These are phyloP conservation scores for Aspergillus piperis DNA, from an alignment of 2,329 filamentous ascomycete genomes.

Conservation along the genomic window DNA sequence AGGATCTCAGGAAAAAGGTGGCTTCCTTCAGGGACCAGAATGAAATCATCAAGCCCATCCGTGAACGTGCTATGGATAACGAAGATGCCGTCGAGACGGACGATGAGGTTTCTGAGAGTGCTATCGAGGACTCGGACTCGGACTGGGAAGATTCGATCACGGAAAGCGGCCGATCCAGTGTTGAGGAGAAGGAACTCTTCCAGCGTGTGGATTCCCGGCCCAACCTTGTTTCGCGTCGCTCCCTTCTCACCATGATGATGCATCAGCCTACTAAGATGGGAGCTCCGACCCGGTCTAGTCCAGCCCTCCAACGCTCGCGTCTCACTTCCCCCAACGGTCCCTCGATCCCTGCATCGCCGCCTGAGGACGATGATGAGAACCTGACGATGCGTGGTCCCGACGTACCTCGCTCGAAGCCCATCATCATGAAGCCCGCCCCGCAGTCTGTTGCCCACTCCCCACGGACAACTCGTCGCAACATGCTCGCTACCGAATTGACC, in stretches of 20 bases:
- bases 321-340: constrained; percentile 70
- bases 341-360: constrained; percentile 61
- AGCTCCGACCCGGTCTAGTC: constrained; percentile 54
- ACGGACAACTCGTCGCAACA: constrained; percentile 87
- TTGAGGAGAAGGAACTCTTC: constrained; percentile 80
- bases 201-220: constrained; percentile 85
- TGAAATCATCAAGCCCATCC: constrained; percentile 65
- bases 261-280: constrained; percentile 75
- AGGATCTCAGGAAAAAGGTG: constrained; percentile 65
- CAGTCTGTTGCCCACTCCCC: constrained; percentile 82
- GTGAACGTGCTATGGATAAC: constrained; percentile 54
- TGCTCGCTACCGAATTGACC: constrained; percentile 92
- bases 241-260: constrained; percentile 86
- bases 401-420: constrained; percentile 75
- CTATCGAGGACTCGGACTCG: constrained; percentile 70
- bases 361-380: constrained; percentile 61
- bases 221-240: constrained; percentile 81
- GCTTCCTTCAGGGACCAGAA: constrained; percentile 80
- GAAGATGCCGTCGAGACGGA: constrained; percentile 63
- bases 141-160: constrained; percentile 69
- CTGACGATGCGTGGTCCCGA: constrained; percentile 64
- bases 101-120: constrained; percentile 76
- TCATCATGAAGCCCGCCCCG: constrained; percentile 68
- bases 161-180: constrained; percentile 79
- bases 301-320: constrained; percentile 53